Base-by-base conservation (phyloP, 2,329 filamentous ascomycete species). In the Paradendryphiella salina region DNA sequence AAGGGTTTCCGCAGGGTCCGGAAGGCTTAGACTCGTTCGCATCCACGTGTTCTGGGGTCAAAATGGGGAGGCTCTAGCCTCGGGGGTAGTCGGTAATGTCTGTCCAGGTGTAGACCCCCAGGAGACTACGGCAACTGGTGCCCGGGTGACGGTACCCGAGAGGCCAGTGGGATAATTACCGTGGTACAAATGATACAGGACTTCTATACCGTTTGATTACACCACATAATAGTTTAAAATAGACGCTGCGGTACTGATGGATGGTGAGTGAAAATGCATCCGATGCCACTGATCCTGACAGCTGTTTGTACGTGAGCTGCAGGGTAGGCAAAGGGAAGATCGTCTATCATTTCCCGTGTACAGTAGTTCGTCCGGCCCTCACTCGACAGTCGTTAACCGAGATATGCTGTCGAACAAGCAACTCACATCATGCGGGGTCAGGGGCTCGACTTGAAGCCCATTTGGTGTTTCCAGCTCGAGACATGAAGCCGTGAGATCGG, bases 331-430 rank as follows among this genome's bases (percentile, higher is more conserved):
- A 29, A 13, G 14, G 9, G 28, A 29, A 14, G 28, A 53, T 53
- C 52, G 46, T 59, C 50, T 56, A 59, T 53, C 49, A 46, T 56
- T 51, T 58, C 36, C 52, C 49, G 50, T 5, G n/a, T 23, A 39
- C 18, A 23, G 20, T 40, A 45, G 31, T 32, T 34, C 37, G 10
- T 11, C n/a, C n/a, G 23, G 36, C 1, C 3, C 20, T 9, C 11
- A 13, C 31, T 56, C 48, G 52, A 52, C 17, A 52, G 42, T 50
- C 39, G 38, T 48, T 57, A 54, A 33, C 47, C 47, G 47, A 44
- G 36, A 29, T 21, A 42, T 31, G 26, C 29, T 43, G 33, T 28
- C 33, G 15, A 18, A 29, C 28, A 32, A 15, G 21, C 28, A 21
- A 44, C 5, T 20, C 20, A 31, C 6, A 21, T 18, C 14, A 21